These are phyloP conservation scores for Epicoccum nigrum DNA, from an alignment of 2,329 filamentous ascomycete species.

Conservation along the genomic window DNA sequence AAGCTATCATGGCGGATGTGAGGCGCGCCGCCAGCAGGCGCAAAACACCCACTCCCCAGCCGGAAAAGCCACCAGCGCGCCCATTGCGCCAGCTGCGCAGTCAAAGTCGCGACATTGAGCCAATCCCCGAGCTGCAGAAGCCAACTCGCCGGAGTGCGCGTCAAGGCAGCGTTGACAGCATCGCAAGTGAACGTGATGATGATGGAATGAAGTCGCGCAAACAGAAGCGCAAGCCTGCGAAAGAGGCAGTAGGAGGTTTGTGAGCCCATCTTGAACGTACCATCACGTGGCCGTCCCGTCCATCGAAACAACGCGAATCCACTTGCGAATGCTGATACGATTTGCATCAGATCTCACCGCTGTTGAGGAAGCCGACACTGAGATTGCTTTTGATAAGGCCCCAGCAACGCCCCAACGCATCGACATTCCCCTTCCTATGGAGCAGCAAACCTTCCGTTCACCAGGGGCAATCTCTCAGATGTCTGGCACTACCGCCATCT, in stretches of 20 bases:
- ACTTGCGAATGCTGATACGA: conserved; percentile 19
- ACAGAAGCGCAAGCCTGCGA: conserved; percentile 30
- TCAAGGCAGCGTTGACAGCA: conserved; percentile 36
- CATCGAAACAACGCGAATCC: background rate
- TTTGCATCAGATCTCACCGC: conserved; percentile 38
- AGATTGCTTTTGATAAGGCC: conserved; percentile 27
- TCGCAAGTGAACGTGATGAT: conserved; percentile 34
- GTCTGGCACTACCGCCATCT: conserved; percentile 56
- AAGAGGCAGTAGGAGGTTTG: conserved; percentile 28
- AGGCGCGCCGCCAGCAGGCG: conserved; percentile 44
- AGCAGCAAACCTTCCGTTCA: conserved; percentile 31
- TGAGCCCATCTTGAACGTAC: conserved; percentile 16
- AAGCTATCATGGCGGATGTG: conserved; percentile 39
- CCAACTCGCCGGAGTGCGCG: conserved; percentile 34
- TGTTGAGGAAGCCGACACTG: conserved; percentile 41
- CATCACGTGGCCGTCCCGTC: background rate
- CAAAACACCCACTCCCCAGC: conserved; percentile 41
- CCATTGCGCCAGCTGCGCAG: conserved; percentile 46
- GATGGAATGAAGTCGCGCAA: conserved; percentile 25
- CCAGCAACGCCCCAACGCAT: conserved; percentile 32
- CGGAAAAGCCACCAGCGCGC: conserved; percentile 29
- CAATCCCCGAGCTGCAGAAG: conserved; percentile 24
- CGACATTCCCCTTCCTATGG: conserved; percentile 5
- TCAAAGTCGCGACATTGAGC: conserved; percentile 46
- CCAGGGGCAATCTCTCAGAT: conserved; percentile 50